Evolutionary conservation across 768 basidiomycete genomes (phyloP).

Genomic region (Phylloporus sp.): DNA sequence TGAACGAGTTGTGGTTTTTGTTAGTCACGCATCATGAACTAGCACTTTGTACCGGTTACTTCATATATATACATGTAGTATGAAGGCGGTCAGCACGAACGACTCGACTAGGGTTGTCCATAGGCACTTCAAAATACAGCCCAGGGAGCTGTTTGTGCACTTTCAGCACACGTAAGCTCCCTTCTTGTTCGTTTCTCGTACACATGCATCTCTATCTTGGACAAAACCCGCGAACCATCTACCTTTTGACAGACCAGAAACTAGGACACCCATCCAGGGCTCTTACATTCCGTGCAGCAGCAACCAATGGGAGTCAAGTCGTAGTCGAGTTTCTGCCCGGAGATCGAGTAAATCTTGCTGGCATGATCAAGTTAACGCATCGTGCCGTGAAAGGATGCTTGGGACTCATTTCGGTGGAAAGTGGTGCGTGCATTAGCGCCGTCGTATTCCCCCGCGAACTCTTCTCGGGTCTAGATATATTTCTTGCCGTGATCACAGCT

Average conservation of each 20-base stretch:
- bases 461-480: slow-evolving; percentile 55
- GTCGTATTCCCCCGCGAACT: slow-evolving; percentile 3
- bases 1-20: neutral
- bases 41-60: slow-evolving; percentile 1
- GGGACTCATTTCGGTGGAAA: slow-evolving; percentile 72
- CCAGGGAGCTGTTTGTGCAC: no score
- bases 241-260: slow-evolving; percentile 66
- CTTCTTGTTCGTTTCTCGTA: neutral
- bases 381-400: slow-evolving; percentile 79
- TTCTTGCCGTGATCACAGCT: slow-evolving; percentile 77
- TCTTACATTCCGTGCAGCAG: slow-evolving; percentile 69
- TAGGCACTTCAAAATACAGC: no score
- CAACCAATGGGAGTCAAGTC: slow-evolving; percentile 52
- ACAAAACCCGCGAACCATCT: slow-evolving; percentile 64
- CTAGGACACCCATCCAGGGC: slow-evolving; percentile 57
- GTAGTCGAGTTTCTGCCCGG: slow-evolving; percentile 84
- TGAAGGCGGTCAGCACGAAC: neutral
- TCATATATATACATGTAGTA: neutral
- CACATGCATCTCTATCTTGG: slow-evolving; percentile 73
- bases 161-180: neutral
- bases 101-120: neutral
- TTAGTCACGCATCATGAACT: neutral
- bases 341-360: slow-evolving; percentile 63
- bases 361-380: slow-evolving; percentile 62
- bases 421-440: slow-evolving; percentile 42